Evolutionary conservation across 257 asterid genomes (phyloP), one percentile per base, ranked within the genome.

Genomic region (Handroanthus guayacan): DNA sequence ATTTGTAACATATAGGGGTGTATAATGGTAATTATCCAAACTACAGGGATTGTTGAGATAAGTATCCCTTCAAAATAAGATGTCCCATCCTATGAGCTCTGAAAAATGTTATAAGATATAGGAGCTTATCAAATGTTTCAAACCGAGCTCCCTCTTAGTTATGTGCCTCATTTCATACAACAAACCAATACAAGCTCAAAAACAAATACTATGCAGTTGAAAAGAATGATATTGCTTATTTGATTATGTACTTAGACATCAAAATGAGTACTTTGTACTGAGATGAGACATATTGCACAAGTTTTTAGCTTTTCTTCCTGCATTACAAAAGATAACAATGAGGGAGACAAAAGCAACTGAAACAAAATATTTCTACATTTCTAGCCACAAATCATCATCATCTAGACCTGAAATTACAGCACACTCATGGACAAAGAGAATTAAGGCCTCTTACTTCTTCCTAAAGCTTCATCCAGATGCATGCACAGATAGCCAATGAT

Each of bases 331-430:
- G 48, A 52, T 61, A 37, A 62, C 56, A 39, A 36, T 61, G 54
- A 48, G 25, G 52, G 14, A 47, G 17, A 31, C 56, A 34, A 57
- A 45, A 68, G 62, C 39, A 80, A 54, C 34, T 8, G 17, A 52
- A 48, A 72, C 4, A 55, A 52, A 38, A 56, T 60, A 78, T 25
- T 17, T 72, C 34, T 54, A 70, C 39, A 31, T 34, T 47, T 36
- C 66, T 72, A 41, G 75, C 65, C 78, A 56, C 65, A 82, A 45
- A 7, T 68, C 74, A 76, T 61, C 18, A 71, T 67, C 63, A 16
- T 58, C 43, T 25, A 75, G 57, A 68, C 67, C 6, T 67, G 65
- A 55, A 25, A 25, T 25, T 25, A 25, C 31, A 25, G 31, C 31
- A 25, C 31, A 25, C 31, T 25, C 31, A 25, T 25, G 31, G 31